These are phyloP conservation scores for Setaria viridis DNA, from an alignment of 202 grass and related monocot genomes.

Conservation along the genomic window DNA sequence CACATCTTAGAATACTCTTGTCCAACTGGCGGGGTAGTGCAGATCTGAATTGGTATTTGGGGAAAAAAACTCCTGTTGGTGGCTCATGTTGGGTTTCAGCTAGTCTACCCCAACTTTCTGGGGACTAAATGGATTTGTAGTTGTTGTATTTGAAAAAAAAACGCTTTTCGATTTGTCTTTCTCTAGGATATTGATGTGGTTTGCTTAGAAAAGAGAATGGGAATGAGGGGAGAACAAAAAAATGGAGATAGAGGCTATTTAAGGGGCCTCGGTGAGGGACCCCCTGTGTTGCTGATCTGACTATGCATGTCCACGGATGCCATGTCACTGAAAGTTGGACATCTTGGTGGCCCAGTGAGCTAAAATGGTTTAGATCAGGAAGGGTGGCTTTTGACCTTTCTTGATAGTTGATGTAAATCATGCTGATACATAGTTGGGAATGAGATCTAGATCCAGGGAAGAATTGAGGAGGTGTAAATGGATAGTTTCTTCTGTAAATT, in stretches of 20 bases:
- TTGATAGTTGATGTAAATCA: not conserved
- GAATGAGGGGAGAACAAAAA: not conserved
- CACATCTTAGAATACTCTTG: not conserved
- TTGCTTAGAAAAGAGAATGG: not conserved
- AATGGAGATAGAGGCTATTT: not conserved
- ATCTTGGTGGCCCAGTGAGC: not conserved
- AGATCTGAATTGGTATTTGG: not conserved
- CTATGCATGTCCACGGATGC: not conserved
- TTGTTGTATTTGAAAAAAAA: not conserved
- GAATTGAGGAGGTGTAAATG: not conserved
- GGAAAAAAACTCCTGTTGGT: not conserved
- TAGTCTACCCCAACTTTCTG: not conserved
- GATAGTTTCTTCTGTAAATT: not conserved
- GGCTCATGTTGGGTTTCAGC: not conserved
- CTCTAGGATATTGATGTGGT: not conserved
- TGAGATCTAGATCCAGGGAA: not conserved
- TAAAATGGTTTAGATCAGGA: not conserved
- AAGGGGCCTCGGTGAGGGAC: not conserved
- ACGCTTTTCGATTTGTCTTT: not conserved
- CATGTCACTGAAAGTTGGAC: conserved; percentile 1
- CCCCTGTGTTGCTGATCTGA: not conserved
- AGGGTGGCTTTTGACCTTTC: not conserved
- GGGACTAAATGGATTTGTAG: not conserved
- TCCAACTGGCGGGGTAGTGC: not conserved
- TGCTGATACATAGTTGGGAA: not conserved